Conservation (phyloP, 768 basidiomycete genomes). For the Lactarius hengduanensis region DNA sequence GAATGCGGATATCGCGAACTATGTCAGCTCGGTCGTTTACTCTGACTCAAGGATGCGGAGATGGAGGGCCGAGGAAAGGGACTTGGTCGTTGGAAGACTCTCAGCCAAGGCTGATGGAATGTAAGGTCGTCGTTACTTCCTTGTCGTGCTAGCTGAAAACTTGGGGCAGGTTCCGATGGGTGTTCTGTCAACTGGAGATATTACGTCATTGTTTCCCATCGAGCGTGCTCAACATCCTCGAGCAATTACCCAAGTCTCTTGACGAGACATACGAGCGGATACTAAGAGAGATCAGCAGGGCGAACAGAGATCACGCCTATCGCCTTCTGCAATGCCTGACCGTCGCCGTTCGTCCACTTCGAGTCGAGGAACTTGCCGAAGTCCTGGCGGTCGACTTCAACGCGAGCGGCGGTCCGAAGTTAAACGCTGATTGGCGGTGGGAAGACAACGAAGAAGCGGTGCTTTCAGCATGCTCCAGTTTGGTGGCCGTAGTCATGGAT, state of each 20-base stretch:
- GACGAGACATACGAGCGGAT: slow-evolving; percentile 4
- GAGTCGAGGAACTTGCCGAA: not conserved
- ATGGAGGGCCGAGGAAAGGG: not conserved
- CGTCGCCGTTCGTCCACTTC: not conserved
- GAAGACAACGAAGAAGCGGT: no score
- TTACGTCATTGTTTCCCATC: not conserved
- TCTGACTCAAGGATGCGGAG: not conserved
- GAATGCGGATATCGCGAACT: not conserved
- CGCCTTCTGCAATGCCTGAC: not conserved
- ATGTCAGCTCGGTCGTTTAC: not conserved
- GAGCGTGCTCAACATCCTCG: not conserved
- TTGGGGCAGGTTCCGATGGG: not conserved
- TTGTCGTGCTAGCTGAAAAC: not conserved
- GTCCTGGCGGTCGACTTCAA: not conserved
- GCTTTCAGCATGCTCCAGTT: no score
- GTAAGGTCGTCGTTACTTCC: not conserved
- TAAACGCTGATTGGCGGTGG: no score
- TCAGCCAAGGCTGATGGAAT: slow-evolving; percentile 2
- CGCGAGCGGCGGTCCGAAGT: not conserved
- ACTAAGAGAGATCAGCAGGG: not conserved
- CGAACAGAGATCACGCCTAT: not conserved
- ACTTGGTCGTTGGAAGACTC: not conserved
- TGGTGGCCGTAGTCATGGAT: no score
- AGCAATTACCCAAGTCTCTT: not conserved
- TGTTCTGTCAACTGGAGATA: not conserved